Evolutionary conservation across 306 rosid species (phyloP).

Genomic region (Casuarina equisetifolia): DNA sequence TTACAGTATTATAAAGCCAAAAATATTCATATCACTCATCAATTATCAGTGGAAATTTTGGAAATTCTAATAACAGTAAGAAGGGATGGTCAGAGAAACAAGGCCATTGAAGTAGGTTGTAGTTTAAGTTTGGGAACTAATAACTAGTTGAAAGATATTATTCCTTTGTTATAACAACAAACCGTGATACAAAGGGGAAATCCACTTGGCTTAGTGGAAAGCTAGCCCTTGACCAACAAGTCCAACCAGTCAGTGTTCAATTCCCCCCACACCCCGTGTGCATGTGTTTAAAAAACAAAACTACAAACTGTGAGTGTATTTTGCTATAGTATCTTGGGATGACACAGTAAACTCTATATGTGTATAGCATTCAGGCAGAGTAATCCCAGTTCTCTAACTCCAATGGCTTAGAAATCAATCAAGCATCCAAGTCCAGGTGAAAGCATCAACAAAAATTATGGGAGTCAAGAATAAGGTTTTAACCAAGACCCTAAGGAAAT

Average conservation of each 20-base stretch:
- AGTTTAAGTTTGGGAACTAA: not conserved
- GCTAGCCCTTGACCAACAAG: no score
- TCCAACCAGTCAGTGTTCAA: no score
- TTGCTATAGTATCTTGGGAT: not conserved
- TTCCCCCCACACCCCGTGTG: no score
- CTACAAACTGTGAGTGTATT: not conserved
- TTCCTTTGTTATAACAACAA: not conserved
- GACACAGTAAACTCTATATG: not conserved
- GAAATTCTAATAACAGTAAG: not conserved
- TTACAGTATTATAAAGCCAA: not conserved
- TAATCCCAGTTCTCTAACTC: not conserved
- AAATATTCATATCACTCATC: not conserved
- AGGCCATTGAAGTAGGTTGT: not conserved
- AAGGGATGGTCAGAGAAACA: not conserved
- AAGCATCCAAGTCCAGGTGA: not conserved
- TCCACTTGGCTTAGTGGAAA: no score
- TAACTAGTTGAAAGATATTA: conserved; percentile 1
- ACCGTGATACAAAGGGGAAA: no score
- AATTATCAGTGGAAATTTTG: conserved; percentile 1
- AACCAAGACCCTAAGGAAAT: not conserved
- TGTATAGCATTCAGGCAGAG: not conserved
- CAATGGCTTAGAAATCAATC: not conserved
- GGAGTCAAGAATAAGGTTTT: not conserved
- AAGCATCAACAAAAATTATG: not conserved
- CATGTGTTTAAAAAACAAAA: not conserved